Evolutionary conservation across 805 yeast species (phyloP), one percentile per base, ranked within the genome.

Genomic region (Naumovozyma castellii): DNA sequence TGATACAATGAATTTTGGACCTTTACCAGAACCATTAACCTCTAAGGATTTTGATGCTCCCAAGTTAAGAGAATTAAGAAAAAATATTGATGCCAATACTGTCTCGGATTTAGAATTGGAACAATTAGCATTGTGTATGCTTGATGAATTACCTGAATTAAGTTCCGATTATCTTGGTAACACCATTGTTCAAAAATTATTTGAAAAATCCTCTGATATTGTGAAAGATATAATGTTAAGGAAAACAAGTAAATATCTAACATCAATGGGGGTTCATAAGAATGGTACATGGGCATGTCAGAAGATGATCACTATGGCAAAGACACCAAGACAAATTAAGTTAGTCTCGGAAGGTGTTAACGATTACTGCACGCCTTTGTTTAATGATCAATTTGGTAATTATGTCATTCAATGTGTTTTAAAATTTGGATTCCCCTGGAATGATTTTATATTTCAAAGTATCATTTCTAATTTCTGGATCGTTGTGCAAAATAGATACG

Each of bases 231-330:
- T 81, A 57, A 82, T 92, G 83, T 70, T 92, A 39, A 75, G 82
- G 51, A 75, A 75, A 47, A 75, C 92, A 30, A 68, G 82, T 2
- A 92, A 88, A 20, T 84, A 71, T 54, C 67, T 92, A 45, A 85
- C 96, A 1, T 92, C 85, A 51, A 80, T 90, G 68, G 92, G 97
- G 51, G 80, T 86, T 42, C 98, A 92, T 66, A 92, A 92, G 57
- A 90, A 90, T 60, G 98, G 98, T 44, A 92, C 98, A 4, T 92
- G 98, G 98, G 97, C 97, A 1, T 94, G 95, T 16, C 98, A 92
- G 61, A 92, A 90, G 62, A 80, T 92, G 62, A 87, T 92, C 50
- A 82, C 78, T 48, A 76, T 78, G 19, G 81, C 86, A 3, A 63
- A 71, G 46, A 77, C 75, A 40, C 76, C 70, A 32, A 70, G 75